phyloP scores from a whole-genome alignment of 73 alveolate species.

The Paramecium sexaurelia region DNA sequence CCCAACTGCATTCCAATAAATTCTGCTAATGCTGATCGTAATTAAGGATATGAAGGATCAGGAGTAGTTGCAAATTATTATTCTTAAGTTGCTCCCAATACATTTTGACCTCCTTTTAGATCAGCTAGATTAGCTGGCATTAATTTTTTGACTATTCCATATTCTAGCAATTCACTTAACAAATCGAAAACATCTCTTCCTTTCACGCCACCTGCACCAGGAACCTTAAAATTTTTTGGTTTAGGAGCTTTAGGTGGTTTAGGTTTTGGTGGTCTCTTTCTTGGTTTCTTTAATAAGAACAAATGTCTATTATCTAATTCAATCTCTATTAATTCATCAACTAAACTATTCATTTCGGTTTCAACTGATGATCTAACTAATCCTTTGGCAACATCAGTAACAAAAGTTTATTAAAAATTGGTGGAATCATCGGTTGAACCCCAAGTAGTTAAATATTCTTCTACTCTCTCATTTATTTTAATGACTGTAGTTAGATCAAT shows the following conservation, averaged over 20 bases:
- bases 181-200: constrained; percentile 80
- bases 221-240: constrained; percentile 68
- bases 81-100: constrained; percentile 80
- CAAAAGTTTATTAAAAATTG: constrained; percentile 76
- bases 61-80: constrained; percentile 76
- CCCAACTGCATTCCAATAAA: constrained; percentile 87
- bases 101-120: constrained; percentile 84
- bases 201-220: constrained; percentile 74
- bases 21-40: constrained; percentile 83
- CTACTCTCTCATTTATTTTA: constrained; percentile 64
- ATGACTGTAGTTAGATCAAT: neutral
- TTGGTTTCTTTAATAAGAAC: constrained; percentile 58
- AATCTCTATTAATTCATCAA: constrained; percentile 82
- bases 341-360: constrained; percentile 76
- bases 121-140: constrained; percentile 75
- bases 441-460: constrained; percentile 80
- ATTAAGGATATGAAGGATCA: constrained; percentile 90
- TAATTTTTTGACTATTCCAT: constrained; percentile 80
- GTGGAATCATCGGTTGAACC: constrained; percentile 80
- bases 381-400: constrained; percentile 79
- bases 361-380: constrained; percentile 79
- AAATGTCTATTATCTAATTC: constrained; percentile 81
- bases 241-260: constrained; percentile 71
- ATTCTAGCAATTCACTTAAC: constrained; percentile 75
- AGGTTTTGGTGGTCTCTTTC: constrained; percentile 75